These are phyloP conservation scores for Passiflora organensis DNA, from an alignment of 345 rosid species.

Conservation along the genomic window DNA sequence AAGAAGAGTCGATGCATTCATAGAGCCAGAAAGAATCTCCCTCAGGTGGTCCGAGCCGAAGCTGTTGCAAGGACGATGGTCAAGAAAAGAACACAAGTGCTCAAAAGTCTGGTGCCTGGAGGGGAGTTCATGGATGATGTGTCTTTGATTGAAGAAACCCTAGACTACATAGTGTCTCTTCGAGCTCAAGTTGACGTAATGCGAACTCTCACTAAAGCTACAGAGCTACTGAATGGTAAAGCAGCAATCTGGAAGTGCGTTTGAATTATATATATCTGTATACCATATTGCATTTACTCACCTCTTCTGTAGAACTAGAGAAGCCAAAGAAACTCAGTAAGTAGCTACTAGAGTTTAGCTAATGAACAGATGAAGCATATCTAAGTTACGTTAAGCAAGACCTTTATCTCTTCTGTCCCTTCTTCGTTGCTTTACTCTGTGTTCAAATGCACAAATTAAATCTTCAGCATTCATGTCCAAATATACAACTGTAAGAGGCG, in stretches of 20 bases:
- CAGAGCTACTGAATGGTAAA: slow-evolving; percentile 19
- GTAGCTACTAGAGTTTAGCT: slow-evolving; percentile 8
- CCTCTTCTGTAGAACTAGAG: slow-evolving; percentile 6
- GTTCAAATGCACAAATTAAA: too few species aligned
- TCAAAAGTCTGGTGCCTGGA: slow-evolving; percentile 70
- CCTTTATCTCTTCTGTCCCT: not conserved
- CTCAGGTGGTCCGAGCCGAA: slow-evolving; percentile 14
- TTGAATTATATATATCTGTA: not conserved
- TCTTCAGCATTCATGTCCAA: too few species aligned
- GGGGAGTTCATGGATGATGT: slow-evolving; percentile 56
- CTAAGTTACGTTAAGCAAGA: slow-evolving; percentile 7
- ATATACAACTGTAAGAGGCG: too few species aligned
- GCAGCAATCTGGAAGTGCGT: not conserved
- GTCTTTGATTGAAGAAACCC: slow-evolving; percentile 68
- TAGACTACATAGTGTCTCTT: slow-evolving; percentile 71
- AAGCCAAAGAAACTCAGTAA: slow-evolving; percentile 1
- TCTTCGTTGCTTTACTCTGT: not conserved
- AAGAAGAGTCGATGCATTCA: slow-evolving; percentile 35
- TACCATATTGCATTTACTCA: not conserved
- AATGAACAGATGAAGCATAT: slow-evolving; percentile 36
- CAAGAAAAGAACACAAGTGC: slow-evolving; percentile 49
- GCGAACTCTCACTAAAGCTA: slow-evolving; percentile 28
- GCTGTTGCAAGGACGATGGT: slow-evolving; percentile 38
- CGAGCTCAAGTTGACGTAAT: slow-evolving; percentile 78
- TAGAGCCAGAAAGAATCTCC: slow-evolving; percentile 18